A percentile compares a stretch with the other conserved stretches of the same genome.
phyloP scores from a whole-genome alignment of 192 early-diverging fungal genomes.

The Backusella psychrophila region DNA sequence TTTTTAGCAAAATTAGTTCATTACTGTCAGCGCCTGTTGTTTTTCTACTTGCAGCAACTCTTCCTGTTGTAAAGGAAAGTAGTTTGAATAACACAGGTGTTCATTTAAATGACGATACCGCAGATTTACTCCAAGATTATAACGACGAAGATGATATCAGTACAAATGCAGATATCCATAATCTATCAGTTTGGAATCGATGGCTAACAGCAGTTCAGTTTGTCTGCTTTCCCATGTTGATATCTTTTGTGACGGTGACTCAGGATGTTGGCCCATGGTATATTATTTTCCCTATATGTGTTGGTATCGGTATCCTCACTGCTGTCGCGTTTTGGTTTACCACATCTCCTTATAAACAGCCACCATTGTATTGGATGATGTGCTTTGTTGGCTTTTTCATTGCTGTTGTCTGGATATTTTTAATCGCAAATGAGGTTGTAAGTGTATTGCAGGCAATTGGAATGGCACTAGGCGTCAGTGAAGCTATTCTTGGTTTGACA shows the following conservation, averaged over 20 bases:
- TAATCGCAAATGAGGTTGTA: constrained; percentile 90
- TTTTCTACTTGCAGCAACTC: constrained; percentile 50
- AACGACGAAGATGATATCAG: constrained; percentile 16
- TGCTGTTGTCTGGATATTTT: constrained; percentile 82
- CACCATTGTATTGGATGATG: constrained; percentile 44
- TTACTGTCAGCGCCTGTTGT: constrained; percentile 54
- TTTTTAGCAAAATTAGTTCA: constrained; percentile 45
- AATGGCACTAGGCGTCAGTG: constrained; percentile 70
- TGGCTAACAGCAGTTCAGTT: constrained; percentile 60
- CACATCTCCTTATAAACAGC: constrained; percentile 39
- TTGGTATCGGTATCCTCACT: constrained; percentile 29
- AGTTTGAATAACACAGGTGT: constrained; percentile 21
- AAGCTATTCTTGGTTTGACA: constrained; percentile 79
- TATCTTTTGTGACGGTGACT: constrained; percentile 38
- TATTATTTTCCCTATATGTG: constrained; percentile 27
- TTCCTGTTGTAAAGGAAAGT: constrained; percentile 60
- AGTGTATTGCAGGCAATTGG: constrained; percentile 80
- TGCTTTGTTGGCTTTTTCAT: constrained; percentile 74
- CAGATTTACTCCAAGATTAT: constrained; percentile 12
- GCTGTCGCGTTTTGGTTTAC: constrained; percentile 28
- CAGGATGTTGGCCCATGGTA: constrained; percentile 24
- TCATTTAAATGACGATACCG: constrained; percentile 31
- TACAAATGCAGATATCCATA: constrained; percentile 5
- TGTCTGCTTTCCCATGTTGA: constrained; percentile 53
- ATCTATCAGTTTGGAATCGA: constrained; percentile 39